A percentile compares a stretch with the other conserved stretches of the same genome.
Conservation (phyloP, 768 basidiomycete species). For the Rhizopogon rudus region DNA sequence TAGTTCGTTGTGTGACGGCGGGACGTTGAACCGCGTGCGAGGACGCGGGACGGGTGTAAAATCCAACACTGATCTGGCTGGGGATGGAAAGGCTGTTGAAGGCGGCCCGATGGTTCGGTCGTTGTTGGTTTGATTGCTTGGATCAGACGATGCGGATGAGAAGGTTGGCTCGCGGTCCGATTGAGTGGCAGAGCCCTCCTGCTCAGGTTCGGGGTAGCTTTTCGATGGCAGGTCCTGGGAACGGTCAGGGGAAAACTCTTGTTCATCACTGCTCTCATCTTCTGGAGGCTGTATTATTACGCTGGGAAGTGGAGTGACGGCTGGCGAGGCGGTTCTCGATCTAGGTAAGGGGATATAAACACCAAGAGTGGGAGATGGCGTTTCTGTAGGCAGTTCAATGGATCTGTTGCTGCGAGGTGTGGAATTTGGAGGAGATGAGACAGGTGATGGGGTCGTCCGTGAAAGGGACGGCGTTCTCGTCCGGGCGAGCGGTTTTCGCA, state of each 20-base stretch:
- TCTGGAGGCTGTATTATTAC: slow-evolving; percentile 17
- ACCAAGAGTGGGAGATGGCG: slow-evolving; percentile 45
- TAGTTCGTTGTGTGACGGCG: slow-evolving; percentile 38
- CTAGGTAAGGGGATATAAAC: slow-evolving; percentile 47
- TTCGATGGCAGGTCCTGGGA: slow-evolving; percentile 9
- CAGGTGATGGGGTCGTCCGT: slow-evolving; percentile 52
- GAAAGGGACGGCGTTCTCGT: slow-evolving; percentile 66
- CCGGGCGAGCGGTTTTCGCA: slow-evolving; percentile 47
- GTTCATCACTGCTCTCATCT: slow-evolving; percentile 12
- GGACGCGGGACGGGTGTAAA: slow-evolving; percentile 64
- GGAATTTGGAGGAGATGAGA: slow-evolving; percentile 58
- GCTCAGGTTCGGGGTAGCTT: slow-evolving; percentile 17
- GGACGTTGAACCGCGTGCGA: slow-evolving; percentile 57
- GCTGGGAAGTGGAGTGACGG: slow-evolving; percentile 25
- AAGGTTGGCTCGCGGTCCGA: slow-evolving; percentile 57
- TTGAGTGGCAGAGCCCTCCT: slow-evolving; percentile 22
- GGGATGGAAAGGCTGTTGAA: slow-evolving; percentile 47
- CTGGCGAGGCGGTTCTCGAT: slow-evolving; percentile 47
- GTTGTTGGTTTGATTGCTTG: slow-evolving; percentile 24
- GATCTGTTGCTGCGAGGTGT: slow-evolving; percentile 59
- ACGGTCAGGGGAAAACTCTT: not conserved
- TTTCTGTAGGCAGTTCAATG: slow-evolving; percentile 30
- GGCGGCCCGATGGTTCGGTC: slow-evolving; percentile 23
- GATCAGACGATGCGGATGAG: slow-evolving; percentile 56
- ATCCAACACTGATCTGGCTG: slow-evolving; percentile 41